A percentile compares a stretch with the other conserved stretches of the same genome.
These are phyloP conservation scores for Rutidosis leptorrhynchoides DNA, from an alignment of 129 eudicot genomes.

Conservation along the genomic window DNA sequence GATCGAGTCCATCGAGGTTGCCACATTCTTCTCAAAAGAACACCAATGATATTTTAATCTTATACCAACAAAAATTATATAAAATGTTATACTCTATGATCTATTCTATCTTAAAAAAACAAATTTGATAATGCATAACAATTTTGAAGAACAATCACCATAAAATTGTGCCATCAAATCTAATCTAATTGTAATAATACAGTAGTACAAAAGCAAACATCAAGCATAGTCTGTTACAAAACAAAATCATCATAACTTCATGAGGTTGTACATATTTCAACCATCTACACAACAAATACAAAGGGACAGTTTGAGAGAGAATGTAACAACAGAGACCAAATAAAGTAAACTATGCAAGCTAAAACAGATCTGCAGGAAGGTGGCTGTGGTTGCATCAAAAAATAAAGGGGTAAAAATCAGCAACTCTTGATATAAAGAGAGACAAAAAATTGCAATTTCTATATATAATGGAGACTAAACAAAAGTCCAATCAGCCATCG, in stretches of 20 bases:
- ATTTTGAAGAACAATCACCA: neutral
- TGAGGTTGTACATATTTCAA: neutral
- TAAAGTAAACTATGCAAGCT: neutral
- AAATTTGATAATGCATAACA: too few species aligned
- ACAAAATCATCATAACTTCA: neutral
- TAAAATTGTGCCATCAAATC: neutral
- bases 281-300: neutral
- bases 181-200: too few species aligned
- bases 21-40: too few species aligned
- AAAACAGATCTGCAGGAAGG: neutral
- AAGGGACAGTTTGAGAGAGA: neutral
- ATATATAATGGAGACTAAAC: neutral
- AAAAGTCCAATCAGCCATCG: slow-evolving; percentile 52
- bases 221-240: neutral
- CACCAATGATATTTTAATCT: too few species aligned
- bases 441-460: neutral
- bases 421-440: slow-evolving; percentile 4
- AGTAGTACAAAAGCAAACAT: neutral
- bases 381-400: neutral
- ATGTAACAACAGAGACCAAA: neutral
- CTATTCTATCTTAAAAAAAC: too few species aligned
- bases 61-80: too few species aligned
- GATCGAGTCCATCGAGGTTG: too few species aligned
- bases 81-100: too few species aligned
- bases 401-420: neutral